phyloP scores from a whole-genome alignment of 208 protist genomes.

The Acanthamoeba divionensis region DNA sequence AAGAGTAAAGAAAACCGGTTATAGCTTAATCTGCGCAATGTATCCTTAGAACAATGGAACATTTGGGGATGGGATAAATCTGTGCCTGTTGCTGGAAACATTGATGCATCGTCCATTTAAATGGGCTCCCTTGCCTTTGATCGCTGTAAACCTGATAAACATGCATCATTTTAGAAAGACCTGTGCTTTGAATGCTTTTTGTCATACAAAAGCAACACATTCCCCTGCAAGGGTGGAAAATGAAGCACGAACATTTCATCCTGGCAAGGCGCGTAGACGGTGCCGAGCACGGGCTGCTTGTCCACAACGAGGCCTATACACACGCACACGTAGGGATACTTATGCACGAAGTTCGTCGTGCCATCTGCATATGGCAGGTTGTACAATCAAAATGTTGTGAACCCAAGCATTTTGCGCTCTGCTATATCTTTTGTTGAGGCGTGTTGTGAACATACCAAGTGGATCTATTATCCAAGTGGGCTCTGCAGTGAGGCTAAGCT shows the following conservation, averaged over 20 bases:
- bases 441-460: neutral
- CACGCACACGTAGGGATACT: conserved; percentile 61
- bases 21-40: conserved; percentile 43
- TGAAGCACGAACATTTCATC: conserved; percentile 59
- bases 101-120: conserved; percentile 60
- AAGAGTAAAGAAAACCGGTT: neutral
- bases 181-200: neutral
- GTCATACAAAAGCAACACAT: neutral
- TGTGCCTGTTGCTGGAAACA: neutral
- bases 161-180: neutral
- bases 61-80: neutral
- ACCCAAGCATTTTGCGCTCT: neutral
- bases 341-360: conserved; percentile 76
- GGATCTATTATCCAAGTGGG: conserved; percentile 73
- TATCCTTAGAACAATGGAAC: neutral
- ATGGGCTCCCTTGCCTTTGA: conserved; percentile 59
- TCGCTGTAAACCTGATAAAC: conserved; percentile 50
- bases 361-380: conserved; percentile 52
- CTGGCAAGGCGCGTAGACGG: conserved; percentile 64
- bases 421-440: neutral
- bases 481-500: neutral
- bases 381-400: neutral
- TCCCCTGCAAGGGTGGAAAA: no score
- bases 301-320: conserved; percentile 64
- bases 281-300: conserved; percentile 62